Conservation (phyloP, 352 stramenopile genomes). For the Pythium myriotylum region DNA sequence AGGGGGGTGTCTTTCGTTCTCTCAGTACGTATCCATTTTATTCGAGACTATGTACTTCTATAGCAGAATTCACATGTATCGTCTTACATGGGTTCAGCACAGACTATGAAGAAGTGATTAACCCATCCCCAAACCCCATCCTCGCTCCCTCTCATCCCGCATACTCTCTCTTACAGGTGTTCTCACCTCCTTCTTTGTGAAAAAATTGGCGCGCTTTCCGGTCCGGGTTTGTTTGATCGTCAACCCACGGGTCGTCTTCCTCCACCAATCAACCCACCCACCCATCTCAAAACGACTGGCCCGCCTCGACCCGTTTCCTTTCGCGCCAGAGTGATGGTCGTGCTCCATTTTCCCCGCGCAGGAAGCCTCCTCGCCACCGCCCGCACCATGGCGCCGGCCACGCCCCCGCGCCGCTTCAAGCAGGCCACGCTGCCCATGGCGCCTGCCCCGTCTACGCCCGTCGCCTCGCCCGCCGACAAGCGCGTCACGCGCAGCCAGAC, state of each 20-base stretch:
- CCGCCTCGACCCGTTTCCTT: slow-evolving; percentile 19
- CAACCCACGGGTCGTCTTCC: neutral
- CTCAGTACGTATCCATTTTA: neutral
- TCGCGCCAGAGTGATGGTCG: slow-evolving; percentile 19
- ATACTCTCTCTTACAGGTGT: too few relatives aligned
- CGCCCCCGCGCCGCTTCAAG: slow-evolving; percentile 26
- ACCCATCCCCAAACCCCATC: slow-evolving; percentile 12
- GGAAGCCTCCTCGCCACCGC: slow-evolving; percentile 4
- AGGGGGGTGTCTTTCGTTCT: too few relatives aligned
- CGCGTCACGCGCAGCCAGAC: slow-evolving; percentile 1
- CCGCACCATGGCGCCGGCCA: slow-evolving; percentile 11
- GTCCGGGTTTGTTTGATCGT: too few relatives aligned
- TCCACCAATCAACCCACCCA: neutral
- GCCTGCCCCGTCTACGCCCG: neutral
- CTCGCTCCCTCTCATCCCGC: neutral
- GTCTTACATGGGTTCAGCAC: slow-evolving; percentile 10
- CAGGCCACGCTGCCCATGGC: slow-evolving; percentile 22
- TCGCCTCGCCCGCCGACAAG: neutral
- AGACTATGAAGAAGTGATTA: slow-evolving; percentile 13
- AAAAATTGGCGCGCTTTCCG: too few relatives aligned
- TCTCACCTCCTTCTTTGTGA: too few relatives aligned
- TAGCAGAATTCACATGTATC: neutral
- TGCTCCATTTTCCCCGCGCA: slow-evolving; percentile 3
- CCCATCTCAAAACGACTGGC: slow-evolving; percentile 13
- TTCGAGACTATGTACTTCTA: neutral